Conservation (phyloP, 768 basidiomycete species). For the Clitopilus hobsonii region DNA sequence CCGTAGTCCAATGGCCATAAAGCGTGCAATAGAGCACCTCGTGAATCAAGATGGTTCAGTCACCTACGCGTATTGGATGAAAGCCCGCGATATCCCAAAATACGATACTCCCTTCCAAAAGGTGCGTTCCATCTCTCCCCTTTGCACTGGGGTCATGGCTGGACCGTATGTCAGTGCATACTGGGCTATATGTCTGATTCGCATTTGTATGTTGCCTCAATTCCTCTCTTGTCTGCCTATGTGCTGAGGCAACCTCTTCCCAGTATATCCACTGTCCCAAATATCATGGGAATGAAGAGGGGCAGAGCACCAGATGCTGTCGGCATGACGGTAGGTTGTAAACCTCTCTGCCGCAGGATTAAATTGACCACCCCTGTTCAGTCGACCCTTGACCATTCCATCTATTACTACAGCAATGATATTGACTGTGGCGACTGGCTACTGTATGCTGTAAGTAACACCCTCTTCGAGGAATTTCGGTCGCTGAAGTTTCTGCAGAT, state of each 20-base stretch:
- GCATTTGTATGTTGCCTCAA: conserved; percentile 52
- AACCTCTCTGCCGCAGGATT: neutral
- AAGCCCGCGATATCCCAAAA: conserved; percentile 59
- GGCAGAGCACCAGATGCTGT: conserved; percentile 45
- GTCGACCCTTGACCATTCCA: conserved; percentile 76
- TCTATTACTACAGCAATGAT: conserved; percentile 73
- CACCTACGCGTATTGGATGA: conserved; percentile 75
- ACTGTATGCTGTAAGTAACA: conserved; percentile 60
- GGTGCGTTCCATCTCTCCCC: conserved; percentile 27
- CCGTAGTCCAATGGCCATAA: conserved; percentile 66
- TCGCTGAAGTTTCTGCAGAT: conserved; percentile 36
- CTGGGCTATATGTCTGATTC: conserved; percentile 76
- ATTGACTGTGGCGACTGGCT: conserved; percentile 82
- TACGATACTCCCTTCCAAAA: conserved; percentile 76
- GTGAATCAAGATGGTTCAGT: conserved; percentile 40
- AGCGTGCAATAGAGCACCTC: conserved; percentile 41
- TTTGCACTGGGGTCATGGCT: neutral
- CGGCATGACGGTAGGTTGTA: conserved; percentile 55
- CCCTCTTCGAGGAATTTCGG: neutral
- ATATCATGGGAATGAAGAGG: conserved; percentile 50
- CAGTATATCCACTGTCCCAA: conserved; percentile 55
- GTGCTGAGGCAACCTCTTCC: conserved; percentile 5
- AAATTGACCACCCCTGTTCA: conserved; percentile 17
- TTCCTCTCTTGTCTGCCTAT: neutral
- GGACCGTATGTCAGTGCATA: conserved; percentile 50